These are phyloP conservation scores for Neurospora hispaniola DNA, from an alignment of 495 filamentous ascomycete species.

Conservation along the genomic window DNA sequence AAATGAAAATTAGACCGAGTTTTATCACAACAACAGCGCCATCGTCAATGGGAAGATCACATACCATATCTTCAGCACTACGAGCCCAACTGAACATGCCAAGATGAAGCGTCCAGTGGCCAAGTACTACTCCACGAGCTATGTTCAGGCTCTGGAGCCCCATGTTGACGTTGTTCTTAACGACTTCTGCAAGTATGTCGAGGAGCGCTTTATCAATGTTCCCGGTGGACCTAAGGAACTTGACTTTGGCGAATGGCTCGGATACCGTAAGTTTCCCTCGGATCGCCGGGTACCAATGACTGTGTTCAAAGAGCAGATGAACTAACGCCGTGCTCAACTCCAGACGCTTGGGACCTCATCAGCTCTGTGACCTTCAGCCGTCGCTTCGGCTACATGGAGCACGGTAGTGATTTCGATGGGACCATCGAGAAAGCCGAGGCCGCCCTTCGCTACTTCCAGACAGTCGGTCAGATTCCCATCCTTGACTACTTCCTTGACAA, in stretches of 20 bases:
- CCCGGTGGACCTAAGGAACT: conserved; percentile 9
- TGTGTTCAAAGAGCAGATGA: not conserved
- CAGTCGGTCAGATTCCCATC: conserved; percentile 34
- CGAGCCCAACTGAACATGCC: conserved; percentile 20
- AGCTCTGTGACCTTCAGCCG: conserved; percentile 25
- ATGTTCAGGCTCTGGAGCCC: conserved; percentile 23
- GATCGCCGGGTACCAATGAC: not conserved
- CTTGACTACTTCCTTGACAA: conserved; percentile 38
- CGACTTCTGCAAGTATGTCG: conserved; percentile 21
- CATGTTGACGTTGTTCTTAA: conserved; percentile 24
- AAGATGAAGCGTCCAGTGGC: conserved; percentile 24
- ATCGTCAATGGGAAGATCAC: conserved; percentile 26
- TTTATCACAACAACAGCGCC: conserved; percentile 27
- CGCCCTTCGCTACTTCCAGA: conserved; percentile 32
- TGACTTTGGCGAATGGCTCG: conserved; percentile 26
- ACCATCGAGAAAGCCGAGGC: conserved; percentile 30
- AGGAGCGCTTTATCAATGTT: conserved; percentile 21
- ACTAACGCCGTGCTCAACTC: not conserved
- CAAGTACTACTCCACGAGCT: conserved; percentile 26
- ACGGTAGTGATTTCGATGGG: conserved; percentile 26
- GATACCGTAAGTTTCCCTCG: conserved; percentile 11
- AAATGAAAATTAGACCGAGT: conserved; percentile 22
- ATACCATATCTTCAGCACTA: conserved; percentile 25
- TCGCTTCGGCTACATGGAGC: conserved; percentile 27
- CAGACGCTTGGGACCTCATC: conserved; percentile 30